Evolutionary conservation across 1,284 basidiomycete genomes (phyloP).

Genomic region (Trichosporon inkin): DNA sequence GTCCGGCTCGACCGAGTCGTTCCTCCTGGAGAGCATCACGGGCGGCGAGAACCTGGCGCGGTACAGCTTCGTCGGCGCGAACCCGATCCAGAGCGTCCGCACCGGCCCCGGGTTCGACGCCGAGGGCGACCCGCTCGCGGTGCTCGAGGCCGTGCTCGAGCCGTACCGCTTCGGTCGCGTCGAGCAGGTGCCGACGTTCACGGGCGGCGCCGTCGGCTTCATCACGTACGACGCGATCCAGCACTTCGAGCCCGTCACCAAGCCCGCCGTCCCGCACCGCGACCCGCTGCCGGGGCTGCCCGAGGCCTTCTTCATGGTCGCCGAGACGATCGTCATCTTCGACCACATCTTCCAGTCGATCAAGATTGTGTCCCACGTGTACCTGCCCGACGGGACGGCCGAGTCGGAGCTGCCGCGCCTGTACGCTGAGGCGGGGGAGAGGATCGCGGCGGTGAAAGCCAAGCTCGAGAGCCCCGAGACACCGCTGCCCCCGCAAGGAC

Average conservation of each 20-base stretch:
- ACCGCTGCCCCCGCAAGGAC: constrained; percentile 56
- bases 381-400: constrained; percentile 60
- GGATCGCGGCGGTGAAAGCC: constrained; percentile 70
- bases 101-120: constrained; percentile 79
- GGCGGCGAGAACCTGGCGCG: constrained; percentile 86
- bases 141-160: constrained; percentile 79
- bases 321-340: constrained; percentile 90
- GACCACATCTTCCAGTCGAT: constrained; percentile 94
- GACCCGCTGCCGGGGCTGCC: constrained; percentile 78
- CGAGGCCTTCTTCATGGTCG: constrained; percentile 94
- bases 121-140: constrained; percentile 79
- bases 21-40: constrained; percentile 85
- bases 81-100: constrained; percentile 86
- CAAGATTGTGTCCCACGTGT: constrained; percentile 93
- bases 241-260: constrained; percentile 93
- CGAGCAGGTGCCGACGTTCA: constrained; percentile 88
- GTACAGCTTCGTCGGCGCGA: constrained; percentile 96
- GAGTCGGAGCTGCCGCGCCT: constrained; percentile 63
- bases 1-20: constrained; percentile 86
- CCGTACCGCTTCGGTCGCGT: constrained; percentile 86
- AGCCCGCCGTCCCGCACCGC: constrained; percentile 57
- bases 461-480: constrained; percentile 59
- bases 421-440: constrained; percentile 74
- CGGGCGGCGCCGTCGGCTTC: constrained; percentile 94
- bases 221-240: constrained; percentile 94